These are phyloP conservation scores for Rostrohypoxylon terebratum DNA, from an alignment of 495 filamentous ascomycete species.

Conservation along the genomic window DNA sequence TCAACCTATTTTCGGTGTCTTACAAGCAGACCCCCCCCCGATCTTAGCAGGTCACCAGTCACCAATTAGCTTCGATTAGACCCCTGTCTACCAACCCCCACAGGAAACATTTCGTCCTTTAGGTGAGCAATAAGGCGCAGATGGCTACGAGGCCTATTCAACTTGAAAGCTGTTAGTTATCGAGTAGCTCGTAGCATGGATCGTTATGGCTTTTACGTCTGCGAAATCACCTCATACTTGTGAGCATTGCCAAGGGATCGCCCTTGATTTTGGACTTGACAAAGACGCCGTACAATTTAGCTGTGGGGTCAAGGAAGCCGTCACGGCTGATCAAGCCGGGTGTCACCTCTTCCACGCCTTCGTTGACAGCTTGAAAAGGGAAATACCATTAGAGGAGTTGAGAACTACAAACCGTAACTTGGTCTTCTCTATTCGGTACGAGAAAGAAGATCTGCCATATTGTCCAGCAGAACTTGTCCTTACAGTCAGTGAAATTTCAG, in stretches of 20 bases:
- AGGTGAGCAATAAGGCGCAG: too few relatives aligned
- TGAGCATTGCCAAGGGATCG: slow-evolving; percentile 16
- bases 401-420: neutral
- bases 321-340: slow-evolving; percentile 26
- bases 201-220: slow-evolving; percentile 16
- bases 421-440: slow-evolving; percentile 5
- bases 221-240: slow-evolving; percentile 20
- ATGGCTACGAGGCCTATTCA: too few relatives aligned
- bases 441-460: neutral
- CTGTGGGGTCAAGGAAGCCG: slow-evolving; percentile 16
- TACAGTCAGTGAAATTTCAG: neutral
- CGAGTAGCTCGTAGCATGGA: too few relatives aligned
- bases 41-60: too few relatives aligned
- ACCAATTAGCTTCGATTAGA: too few relatives aligned
- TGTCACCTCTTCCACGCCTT: slow-evolving; percentile 35
- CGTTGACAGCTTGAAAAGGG: slow-evolving; percentile 9
- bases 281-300: neutral
- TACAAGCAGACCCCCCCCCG: too few relatives aligned
- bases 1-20: too few relatives aligned
- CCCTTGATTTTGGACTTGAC: slow-evolving; percentile 15
- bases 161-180: too few relatives aligned
- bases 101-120: too few relatives aligned
- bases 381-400: neutral
- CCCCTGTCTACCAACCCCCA: too few relatives aligned
- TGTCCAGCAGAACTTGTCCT: neutral